A percentile compares a stretch with the other conserved stretches of the same genome.
Evolutionary conservation across 345 rosid genomes (phyloP).

Genomic region (Gossypium anomalum): DNA sequence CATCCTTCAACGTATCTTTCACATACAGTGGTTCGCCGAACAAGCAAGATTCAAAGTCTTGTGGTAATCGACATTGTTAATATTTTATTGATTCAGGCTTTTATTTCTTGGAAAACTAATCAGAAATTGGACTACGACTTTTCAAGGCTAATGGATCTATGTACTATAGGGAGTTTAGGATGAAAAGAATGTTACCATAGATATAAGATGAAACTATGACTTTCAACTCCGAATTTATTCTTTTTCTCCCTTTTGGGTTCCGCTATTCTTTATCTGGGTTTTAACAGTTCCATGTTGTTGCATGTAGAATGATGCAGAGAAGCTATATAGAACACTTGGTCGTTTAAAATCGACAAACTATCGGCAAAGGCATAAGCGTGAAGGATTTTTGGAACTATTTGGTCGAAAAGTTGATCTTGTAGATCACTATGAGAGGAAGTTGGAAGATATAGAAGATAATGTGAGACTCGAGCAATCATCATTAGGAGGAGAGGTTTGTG

Average conservation of each 20-base stretch:
- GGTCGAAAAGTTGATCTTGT: slow-evolving; percentile 58
- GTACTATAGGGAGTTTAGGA: neutral
- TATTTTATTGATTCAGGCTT: neutral
- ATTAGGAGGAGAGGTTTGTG: slow-evolving; percentile 56
- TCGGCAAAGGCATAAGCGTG: slow-evolving; percentile 37
- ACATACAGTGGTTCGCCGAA: slow-evolving; percentile 52
- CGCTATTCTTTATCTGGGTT: slow-evolving; percentile 2
- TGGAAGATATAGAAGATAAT: slow-evolving; percentile 57
- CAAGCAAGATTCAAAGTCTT: slow-evolving; percentile 58
- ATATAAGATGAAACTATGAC: neutral
- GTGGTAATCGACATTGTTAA: slow-evolving; percentile 42
- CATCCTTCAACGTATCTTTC: slow-evolving; percentile 84
- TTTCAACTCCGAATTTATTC: slow-evolving; percentile 8
- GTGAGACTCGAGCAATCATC: slow-evolving; percentile 54
- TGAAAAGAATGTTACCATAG: neutral
- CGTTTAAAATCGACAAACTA: slow-evolving; percentile 41
- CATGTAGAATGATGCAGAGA: slow-evolving; percentile 60
- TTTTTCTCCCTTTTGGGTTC: slow-evolving; percentile 8
- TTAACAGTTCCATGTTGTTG: slow-evolving; percentile 13
- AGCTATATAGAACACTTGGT: slow-evolving; percentile 53
- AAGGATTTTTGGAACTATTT: slow-evolving; percentile 68
- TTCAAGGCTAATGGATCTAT: slow-evolving; percentile 6
- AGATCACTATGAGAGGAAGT: slow-evolving; percentile 59
- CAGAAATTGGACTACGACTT: neutral
- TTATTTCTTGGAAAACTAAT: neutral